These are phyloP conservation scores for Vachellia pachyceras DNA, from an alignment of 306 rosid genomes.

Conservation along the genomic window DNA sequence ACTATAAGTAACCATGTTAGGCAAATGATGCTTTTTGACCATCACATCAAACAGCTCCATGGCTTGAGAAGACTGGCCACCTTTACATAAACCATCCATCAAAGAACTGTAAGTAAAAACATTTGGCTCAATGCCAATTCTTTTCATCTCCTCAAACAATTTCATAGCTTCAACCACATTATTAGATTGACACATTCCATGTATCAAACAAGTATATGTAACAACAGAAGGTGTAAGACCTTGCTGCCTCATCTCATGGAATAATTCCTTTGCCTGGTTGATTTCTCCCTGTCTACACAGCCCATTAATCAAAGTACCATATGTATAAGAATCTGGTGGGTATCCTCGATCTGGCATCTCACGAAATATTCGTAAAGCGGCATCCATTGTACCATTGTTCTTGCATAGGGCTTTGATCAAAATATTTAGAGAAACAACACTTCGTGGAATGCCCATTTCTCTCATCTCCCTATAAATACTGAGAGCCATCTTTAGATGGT, in stretches of 20 bases:
- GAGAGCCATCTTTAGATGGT: conserved; percentile 71
- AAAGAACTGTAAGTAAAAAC: conserved; percentile 80
- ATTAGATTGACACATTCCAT: conserved; percentile 73
- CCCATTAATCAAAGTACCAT: conserved; percentile 89
- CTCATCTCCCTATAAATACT: conserved; percentile 79
- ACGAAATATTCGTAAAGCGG: conserved; percentile 68
- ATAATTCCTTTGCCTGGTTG: conserved; percentile 68
- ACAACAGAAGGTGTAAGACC: conserved; percentile 74
- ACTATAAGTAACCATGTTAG: conserved; percentile 81
- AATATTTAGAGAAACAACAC: conserved; percentile 76
- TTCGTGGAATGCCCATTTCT: conserved; percentile 60
- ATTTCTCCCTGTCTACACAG: conserved; percentile 70
- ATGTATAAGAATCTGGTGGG: conserved; percentile 85
- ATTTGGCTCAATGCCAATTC: conserved; percentile 68
- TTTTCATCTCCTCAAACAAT: conserved; percentile 73
- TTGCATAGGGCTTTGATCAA: conserved; percentile 90
- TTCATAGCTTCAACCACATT: conserved; percentile 67
- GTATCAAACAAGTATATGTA: conserved; percentile 78
- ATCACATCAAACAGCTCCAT: conserved; percentile 67
- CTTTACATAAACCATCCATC: conserved; percentile 87
- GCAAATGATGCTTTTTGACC: conserved; percentile 58
- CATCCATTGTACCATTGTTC: conserved; percentile 64
- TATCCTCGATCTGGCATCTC: conserved; percentile 83
- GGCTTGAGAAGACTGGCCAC: conserved; percentile 69
- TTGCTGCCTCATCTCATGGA: conserved; percentile 71